Conservation (phyloP, 768 basidiomycete species). For the Serpula lacrymans region DNA sequence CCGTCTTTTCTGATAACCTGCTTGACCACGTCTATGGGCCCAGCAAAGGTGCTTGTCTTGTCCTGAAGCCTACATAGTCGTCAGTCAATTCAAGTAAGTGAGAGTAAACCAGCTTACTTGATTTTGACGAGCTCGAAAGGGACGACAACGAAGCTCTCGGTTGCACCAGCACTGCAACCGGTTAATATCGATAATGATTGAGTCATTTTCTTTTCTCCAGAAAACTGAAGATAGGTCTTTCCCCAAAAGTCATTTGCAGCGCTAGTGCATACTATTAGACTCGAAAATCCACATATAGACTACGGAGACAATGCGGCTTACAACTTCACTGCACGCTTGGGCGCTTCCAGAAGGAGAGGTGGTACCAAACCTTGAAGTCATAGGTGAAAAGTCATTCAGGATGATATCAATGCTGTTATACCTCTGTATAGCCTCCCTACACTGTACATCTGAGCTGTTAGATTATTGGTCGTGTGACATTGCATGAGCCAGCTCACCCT, state of each 20-base stretch:
- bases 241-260: constrained; percentile 97
- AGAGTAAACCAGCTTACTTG: constrained; percentile 41
- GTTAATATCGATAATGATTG: constrained; percentile 85
- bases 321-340: constrained; percentile 98
- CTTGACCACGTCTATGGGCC: constrained; percentile 88
- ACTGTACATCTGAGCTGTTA: constrained; percentile 36
- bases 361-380: constrained; percentile 74
- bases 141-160: constrained; percentile 92
- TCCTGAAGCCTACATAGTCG: constrained; percentile 69
- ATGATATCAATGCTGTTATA: too few species aligned
- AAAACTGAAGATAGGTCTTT: constrained; percentile 57
- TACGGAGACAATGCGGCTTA: constrained; percentile 33
- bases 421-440: constrained; percentile 86
- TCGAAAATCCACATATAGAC: too few species aligned
- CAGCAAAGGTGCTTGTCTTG: constrained; percentile 84
- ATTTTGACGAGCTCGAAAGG: constrained; percentile 97
- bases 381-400: constrained; percentile 3
- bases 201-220: constrained; percentile 83
- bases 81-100: constrained; percentile 1
- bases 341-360: constrained; percentile 92
- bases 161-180: constrained; percentile 92
- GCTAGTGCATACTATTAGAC: constrained; percentile 26
- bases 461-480: constrained; percentile 15
- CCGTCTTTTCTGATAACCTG: constrained; percentile 78
- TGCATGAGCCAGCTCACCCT: constrained; percentile 56